Evolutionary conservation across 805 yeast genomes (phyloP), one percentile per base, ranked within the genome.

Genomic region (Myxozyma neglecta): DNA sequence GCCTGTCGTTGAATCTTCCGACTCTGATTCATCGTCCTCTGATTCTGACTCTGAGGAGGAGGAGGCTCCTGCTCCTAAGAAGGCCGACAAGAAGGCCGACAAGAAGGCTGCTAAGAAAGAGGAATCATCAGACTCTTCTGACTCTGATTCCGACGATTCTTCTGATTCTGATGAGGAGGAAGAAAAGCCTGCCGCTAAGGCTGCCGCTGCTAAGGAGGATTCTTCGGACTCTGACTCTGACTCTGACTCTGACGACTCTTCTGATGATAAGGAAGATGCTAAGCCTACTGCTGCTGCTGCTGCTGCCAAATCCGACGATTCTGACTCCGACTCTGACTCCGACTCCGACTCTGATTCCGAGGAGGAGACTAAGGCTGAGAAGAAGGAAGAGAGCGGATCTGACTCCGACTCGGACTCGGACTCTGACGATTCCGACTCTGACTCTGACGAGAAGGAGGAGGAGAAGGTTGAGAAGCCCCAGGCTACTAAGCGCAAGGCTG

Each of bases 401-500:
- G 66, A 67, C 42, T 46, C 56, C 44, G 56, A 46, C 20, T 44
- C 56, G 34, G 59, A 36, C 52, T 61, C 70, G 32, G 67, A 60
- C 48, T 61, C 71, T 44, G 69, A 60, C 40, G 58, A 66, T 54
- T 63, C 70, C 48, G 65, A 53, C 20, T 70, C 65, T 43, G 70
- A 35, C 60, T 72, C 68, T 56, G 76, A 72, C 56, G 75, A 77
- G 42, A 75, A 74, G 48, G 73, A 71, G 63, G 77, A 76, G 61
- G 73, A 47, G 71, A 71, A 59, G 59, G 56, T 39, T 40, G 43
- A 57, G 53, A 62, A 58, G 57, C 57, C 71, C 62, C 48, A 57
- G 60, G 70, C 71, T 61, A 62, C 66, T 48, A 76, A 74, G 68
- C 71, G 81, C 24, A 75, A 76, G 61, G 79, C 79, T 70, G 81